Conservation (phyloP, 768 basidiomycete genomes). For the Infundibulicybe gibba region DNA sequence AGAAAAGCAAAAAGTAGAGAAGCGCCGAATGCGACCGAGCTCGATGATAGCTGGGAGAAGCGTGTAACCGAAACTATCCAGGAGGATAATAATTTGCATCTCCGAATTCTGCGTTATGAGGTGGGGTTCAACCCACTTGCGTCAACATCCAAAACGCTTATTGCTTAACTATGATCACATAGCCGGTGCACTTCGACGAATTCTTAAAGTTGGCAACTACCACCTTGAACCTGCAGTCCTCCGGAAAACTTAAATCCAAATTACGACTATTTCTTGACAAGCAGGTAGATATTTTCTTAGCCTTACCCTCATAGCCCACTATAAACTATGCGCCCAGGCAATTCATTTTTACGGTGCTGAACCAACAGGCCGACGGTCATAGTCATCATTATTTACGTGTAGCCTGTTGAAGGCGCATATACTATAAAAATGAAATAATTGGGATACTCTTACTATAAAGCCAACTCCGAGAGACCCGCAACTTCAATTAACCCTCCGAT, state of each 20-base stretch:
- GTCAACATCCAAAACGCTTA: background rate
- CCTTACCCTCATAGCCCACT: background rate
- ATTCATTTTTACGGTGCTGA: constrained; percentile 51
- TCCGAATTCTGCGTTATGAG: constrained; percentile 64
- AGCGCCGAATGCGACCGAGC: constrained; percentile 15
- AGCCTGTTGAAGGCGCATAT: background rate
- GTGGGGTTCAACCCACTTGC: constrained; percentile 34
- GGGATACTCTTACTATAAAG: constrained; percentile 44
- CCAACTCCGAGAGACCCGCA: constrained; percentile 70
- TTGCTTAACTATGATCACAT: background rate
- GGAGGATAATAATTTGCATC: constrained; percentile 42
- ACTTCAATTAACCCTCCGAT: constrained; percentile 94
- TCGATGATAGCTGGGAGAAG: constrained; percentile 38
- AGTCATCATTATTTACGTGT: too few relatives aligned
- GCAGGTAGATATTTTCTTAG: constrained; percentile 33
- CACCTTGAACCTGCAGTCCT: constrained; percentile 15
- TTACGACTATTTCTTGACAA: constrained; percentile 53
- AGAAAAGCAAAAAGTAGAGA: constrained; percentile 9
- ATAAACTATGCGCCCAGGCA: constrained; percentile 28
- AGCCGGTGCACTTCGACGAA: constrained; percentile 59
- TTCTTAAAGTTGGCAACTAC: constrained; percentile 41
- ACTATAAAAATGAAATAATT: background rate
- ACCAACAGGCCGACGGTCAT: too few relatives aligned
- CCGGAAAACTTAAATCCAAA: constrained; percentile 30
- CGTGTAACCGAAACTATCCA: constrained; percentile 39